A percentile compares a stretch with the other conserved stretches of the same genome.
These are phyloP conservation scores for Tothia fuscella DNA, from an alignment of 2,329 filamentous ascomycete species.

Conservation along the genomic window DNA sequence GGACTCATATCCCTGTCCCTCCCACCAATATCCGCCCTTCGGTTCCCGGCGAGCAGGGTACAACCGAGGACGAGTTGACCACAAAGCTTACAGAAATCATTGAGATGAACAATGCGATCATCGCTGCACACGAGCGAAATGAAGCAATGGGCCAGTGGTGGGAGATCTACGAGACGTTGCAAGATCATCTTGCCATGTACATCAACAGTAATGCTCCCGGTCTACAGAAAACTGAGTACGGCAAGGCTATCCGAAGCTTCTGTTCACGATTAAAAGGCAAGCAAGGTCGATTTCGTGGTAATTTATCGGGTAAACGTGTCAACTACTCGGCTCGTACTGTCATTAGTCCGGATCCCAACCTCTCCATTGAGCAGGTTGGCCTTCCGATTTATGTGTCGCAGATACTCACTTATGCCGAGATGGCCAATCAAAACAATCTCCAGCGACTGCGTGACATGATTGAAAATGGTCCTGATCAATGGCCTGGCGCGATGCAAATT, in stretches of 20 bases:
- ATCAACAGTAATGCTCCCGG: constrained; percentile 95
- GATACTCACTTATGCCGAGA: constrained; percentile 79
- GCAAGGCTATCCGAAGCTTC: constrained; percentile 84
- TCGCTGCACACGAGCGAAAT: constrained; percentile 69
- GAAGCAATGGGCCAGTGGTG: constrained; percentile 81
- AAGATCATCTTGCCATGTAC: constrained; percentile 92
- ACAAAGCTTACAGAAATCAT: constrained; percentile 96
- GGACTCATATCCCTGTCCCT: constrained; percentile 90
- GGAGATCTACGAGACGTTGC: constrained; percentile 97
- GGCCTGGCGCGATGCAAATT: constrained; percentile 81
- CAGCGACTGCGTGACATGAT: constrained; percentile 66
- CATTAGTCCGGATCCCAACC: constrained; percentile 92
- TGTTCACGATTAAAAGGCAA: constrained; percentile 95
- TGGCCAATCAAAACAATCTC: constrained; percentile 74
- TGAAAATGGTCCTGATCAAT: constrained; percentile 60
- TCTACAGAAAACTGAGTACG: constrained; percentile 74
- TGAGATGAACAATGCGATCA: constrained; percentile 78
- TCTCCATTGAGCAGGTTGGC: constrained; percentile 87
- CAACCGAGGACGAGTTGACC: constrained; percentile 92
- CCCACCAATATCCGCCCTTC: constrained; percentile 91
- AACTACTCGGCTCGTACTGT: constrained; percentile 97
- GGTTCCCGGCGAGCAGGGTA: constrained; percentile 83
- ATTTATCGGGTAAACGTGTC: constrained; percentile 93
- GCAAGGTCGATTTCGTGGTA: constrained; percentile 92
- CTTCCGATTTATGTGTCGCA: constrained; percentile 86